Conservation (phyloP, 192 early-diverging fungal species). For the Neocallimastix lanati region DNA sequence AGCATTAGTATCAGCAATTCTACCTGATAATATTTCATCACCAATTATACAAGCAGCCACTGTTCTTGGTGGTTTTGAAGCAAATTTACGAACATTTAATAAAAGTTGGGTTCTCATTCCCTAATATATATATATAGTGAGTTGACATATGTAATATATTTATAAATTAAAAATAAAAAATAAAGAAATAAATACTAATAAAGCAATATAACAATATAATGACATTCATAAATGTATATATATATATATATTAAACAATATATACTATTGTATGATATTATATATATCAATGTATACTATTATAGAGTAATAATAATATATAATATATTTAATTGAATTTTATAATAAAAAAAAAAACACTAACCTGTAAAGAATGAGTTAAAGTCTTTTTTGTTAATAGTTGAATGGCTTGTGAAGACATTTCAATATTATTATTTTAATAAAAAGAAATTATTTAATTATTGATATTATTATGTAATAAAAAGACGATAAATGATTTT, state of each 20-base stretch:
- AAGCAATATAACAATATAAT: too few relatives aligned
- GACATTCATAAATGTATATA: too few relatives aligned
- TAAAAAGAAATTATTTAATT: too few relatives aligned
- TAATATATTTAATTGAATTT: too few relatives aligned
- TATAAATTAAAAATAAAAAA: not conserved
- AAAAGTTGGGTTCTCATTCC: not conserved
- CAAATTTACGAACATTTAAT: not conserved
- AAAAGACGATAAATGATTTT: too few relatives aligned
- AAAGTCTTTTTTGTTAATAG: not conserved
- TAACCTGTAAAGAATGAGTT: not conserved
- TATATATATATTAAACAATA: too few relatives aligned
- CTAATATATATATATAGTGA: not conserved
- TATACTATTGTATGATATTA: too few relatives aligned
- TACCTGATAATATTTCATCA: not conserved
- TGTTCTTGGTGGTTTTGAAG: not conserved
- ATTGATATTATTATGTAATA: too few relatives aligned
- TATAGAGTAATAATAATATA: too few relatives aligned
- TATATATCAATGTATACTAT: too few relatives aligned
- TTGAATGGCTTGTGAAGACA: not conserved
- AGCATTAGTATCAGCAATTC: not conserved
- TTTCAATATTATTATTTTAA: too few relatives aligned
- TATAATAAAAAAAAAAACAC: not conserved
- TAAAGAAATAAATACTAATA: too few relatives aligned
- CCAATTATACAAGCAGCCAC: not conserved
- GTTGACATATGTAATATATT: not conserved